Base-by-base conservation (phyloP, 768 basidiomycete species). In the Hortiboletus flavorubellus region DNA sequence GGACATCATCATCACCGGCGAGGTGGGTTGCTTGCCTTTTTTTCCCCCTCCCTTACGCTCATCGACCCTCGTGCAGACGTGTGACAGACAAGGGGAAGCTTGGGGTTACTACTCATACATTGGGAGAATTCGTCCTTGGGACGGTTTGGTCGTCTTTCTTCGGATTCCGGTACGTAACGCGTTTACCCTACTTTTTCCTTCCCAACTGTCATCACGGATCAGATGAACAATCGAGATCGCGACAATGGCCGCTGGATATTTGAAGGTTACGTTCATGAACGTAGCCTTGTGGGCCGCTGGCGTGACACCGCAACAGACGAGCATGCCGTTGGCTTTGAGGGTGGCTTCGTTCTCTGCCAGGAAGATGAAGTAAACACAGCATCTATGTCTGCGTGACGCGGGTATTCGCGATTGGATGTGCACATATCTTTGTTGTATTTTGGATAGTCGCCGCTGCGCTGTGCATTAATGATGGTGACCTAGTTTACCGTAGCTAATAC, bases 231-330 rank as follows among this genome's bases (percentile, higher is more conserved):
- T 23, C 64, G 46, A 4, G 59, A 71, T 45, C 60, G 50, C 34
- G 49, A 67, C 47, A 54, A 68, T 14, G 80, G 81, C 11, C 73
- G 67, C 30, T 82, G 76, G 78, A 63, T 82, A 49, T 82, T 82
- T 49, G 78, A 73, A 55, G 80, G 81, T 47, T 82, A 83, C 61
- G 54, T 82, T 43, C 74, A 82, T 49, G 74, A 73, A 58, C 66
- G 69, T 30, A 81, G 77, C 63, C 68, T 83, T 38, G 79, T 80
- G 37, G 82, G 81, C 35, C 72, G 79, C 21, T 81, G 81, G 81
- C 76, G 81, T 49, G 80, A 80, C 55, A 80, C 77, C 21, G 67
- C 68, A 39, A 81, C 76, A 1, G 64, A 67, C 26, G 62, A 67
- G 16, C 65, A 73, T 49, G 62, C 63, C 23, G 62, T 74, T n/a